Conservation (phyloP, 2,329 filamentous ascomycete species). For the Aspergillus fumigatiaffinis region DNA sequence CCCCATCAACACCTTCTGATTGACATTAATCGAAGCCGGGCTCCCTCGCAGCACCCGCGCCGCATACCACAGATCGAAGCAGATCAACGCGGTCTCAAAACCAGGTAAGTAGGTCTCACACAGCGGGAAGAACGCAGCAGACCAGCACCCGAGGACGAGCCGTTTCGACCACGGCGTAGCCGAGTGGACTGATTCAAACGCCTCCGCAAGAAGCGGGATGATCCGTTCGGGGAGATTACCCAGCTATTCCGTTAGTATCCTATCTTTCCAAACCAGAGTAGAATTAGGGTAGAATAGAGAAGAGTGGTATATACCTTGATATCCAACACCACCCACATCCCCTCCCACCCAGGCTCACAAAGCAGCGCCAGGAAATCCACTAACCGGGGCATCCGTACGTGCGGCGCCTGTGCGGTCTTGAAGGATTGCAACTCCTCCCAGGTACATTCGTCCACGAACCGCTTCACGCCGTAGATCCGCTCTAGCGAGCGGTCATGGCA, state of each 20-base stretch:
- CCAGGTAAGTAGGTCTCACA: slow-evolving; percentile 51
- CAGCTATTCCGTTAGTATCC: slow-evolving; percentile 16
- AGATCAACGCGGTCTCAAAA: slow-evolving; percentile 40
- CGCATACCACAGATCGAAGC: slow-evolving; percentile 55
- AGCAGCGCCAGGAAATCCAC: slow-evolving; percentile 71
- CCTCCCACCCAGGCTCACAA: slow-evolving; percentile 57
- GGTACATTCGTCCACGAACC: slow-evolving; percentile 69
- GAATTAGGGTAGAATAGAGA: background rate
- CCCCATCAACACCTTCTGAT: slow-evolving; percentile 64
- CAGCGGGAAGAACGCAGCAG: slow-evolving; percentile 64
- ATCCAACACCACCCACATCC: slow-evolving; percentile 79
- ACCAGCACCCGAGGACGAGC: slow-evolving; percentile 80
- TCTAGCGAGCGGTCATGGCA: slow-evolving; percentile 73
- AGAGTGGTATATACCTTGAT: slow-evolving; percentile 62
- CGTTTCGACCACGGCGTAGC: slow-evolving; percentile 65
- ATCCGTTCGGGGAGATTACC: slow-evolving; percentile 56
- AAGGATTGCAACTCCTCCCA: slow-evolving; percentile 70
- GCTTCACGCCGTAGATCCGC: slow-evolving; percentile 74
- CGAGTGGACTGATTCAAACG: slow-evolving; percentile 52
- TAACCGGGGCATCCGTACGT: slow-evolving; percentile 69
- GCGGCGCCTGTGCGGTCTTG: slow-evolving; percentile 63
- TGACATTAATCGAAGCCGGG: slow-evolving; percentile 66
- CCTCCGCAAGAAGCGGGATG: slow-evolving; percentile 64
- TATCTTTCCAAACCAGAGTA: background rate
- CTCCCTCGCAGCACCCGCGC: slow-evolving; percentile 62